Evolutionary conservation across 768 basidiomycete genomes (phyloP), one percentile per base, ranked within the genome.

Genomic region (Leccinum boreale): DNA sequence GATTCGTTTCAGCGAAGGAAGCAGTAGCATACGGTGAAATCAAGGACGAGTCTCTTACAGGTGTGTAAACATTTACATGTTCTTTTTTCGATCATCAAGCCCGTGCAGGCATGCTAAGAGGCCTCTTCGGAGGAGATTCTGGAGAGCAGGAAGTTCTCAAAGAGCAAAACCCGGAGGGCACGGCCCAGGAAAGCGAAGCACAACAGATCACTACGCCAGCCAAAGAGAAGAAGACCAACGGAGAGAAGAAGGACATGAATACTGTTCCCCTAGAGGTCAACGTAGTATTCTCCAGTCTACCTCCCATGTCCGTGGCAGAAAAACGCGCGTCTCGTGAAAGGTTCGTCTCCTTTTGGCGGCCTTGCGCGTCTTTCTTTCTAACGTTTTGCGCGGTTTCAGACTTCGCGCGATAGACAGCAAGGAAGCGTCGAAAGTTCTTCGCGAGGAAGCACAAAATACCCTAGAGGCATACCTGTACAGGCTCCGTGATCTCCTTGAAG

Each of bases 401-500:
- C 78, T 99, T 11, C 83, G 87, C 12, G 84, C 86, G 10, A 79
- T 96, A 58, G 91, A 96, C 63, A 70, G 77, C 7, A 85, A 88
- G 55, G 95, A 98, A 75, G 75, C 79, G 2, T 81, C 85, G 17
- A 93, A 92, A 70, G 79, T 78, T 31, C 84, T 85, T 53, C 86
- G 86, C 31, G 95, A 95, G 66, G 97, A 98, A 70, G 92, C 93
- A 3, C 81, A 89, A 29, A 99, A 99, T 73, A 79, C 82, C 24
- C 84, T 99, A 52, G 97, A 99, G 73, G 85, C 88, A 31, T 97
- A 97, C 69, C 74, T 98, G n/a, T 99, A 99, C 76, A 83, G 87
- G 58, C 74, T 97, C 33, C 86, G 92, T 21, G 94, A 94, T 67
- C 78, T 96, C 10, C 77, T 98, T 29, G 80, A 83, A 29, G 85